Base-by-base conservation (phyloP, 768 basidiomycete species). In the Dioszegia crocea region DNA sequence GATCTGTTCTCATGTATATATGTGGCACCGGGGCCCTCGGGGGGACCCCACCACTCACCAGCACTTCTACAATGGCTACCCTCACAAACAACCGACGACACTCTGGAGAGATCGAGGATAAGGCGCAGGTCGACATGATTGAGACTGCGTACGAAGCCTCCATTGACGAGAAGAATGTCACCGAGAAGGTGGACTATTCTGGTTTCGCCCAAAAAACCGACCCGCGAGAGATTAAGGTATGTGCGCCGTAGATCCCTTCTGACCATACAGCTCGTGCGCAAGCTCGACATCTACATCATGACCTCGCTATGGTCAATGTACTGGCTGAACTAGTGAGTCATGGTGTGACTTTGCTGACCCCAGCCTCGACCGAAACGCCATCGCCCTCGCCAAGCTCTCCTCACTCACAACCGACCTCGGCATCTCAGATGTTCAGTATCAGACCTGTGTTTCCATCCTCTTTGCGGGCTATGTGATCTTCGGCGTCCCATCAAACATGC, bases 351-450 rank as follows among this genome's bases (percentile, higher is more conserved):
- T 24, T 4, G 38, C 36, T 55, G 53, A 41, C 40, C 6, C 9
- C 41, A 41, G 59, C 26, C 46, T 62, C n/a, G 58, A 66, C 39
- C 60, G 52, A 30, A 70, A 73, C 52, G 68, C 71, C 27, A 59
- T 64, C 16, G 61, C 62, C 0, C 66, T 70, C 8, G 70, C 76
- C 0, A 48, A 68, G 30, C 54, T 62, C 5, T 65, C 74, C 19
- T 68, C 70, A 0, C 44, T 78, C 23, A 64, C 63, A 33, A 47
- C 33, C 11, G 76, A 78, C 55, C 64, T 78, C 6, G 49, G 56
- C 4, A 56, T 76, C 10, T 61, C 53, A 10, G 74, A 68, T 26
- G 23, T 41, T 1, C 59, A 78, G 50, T 74, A 68, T 55, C 61
- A 63, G 23, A 59, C 59, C 11, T 62, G 64, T 46, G 63, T 74